phyloP scores from a whole-genome alignment of 2,329 filamentous ascomycete species.

The Scytalidium lignicola region DNA sequence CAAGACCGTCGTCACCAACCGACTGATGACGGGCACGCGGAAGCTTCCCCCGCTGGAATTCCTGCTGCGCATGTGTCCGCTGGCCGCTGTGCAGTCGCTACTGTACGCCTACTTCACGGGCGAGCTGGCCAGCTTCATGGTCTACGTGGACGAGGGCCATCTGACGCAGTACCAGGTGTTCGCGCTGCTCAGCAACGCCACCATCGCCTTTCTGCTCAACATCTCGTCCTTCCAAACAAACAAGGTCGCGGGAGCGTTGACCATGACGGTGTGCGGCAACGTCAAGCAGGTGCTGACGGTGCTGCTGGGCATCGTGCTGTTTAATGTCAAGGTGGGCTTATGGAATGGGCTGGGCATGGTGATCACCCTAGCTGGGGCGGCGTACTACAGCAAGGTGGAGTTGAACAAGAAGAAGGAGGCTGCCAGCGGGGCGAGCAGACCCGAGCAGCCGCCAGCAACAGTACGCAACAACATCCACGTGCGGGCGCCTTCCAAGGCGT shows the following conservation, averaged over 20 bases:
- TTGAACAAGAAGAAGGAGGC: slow-evolving; percentile 39
- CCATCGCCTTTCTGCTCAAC: slow-evolving; percentile 51
- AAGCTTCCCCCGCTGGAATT: slow-evolving; percentile 54
- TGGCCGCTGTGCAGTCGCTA: slow-evolving; percentile 52
- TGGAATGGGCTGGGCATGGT: slow-evolving; percentile 52
- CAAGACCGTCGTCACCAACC: slow-evolving; percentile 61
- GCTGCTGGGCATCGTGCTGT: slow-evolving; percentile 47
- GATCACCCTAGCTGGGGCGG: slow-evolving; percentile 50
- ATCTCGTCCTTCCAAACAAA: slow-evolving; percentile 54
- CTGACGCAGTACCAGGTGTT: slow-evolving; percentile 20
- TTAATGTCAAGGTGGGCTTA: slow-evolving; percentile 44
- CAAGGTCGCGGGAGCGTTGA: slow-evolving; percentile 51
- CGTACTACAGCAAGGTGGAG: slow-evolving; percentile 54
- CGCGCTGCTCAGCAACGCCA: slow-evolving; percentile 45
- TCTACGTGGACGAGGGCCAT: slow-evolving; percentile 28
- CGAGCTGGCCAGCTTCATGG: slow-evolving; percentile 40
- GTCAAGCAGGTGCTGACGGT: slow-evolving; percentile 55
- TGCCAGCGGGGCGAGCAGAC: background rate
- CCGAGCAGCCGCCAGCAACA: too few relatives aligned
- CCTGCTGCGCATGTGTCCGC: slow-evolving; percentile 57
- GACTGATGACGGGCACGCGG: slow-evolving; percentile 57
- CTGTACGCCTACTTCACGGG: slow-evolving; percentile 46
- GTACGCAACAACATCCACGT: too few relatives aligned
- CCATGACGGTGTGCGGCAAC: slow-evolving; percentile 56
- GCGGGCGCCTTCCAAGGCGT: too few relatives aligned